phyloP scores from a whole-genome alignment of 345 rosid genomes.

The Populus euphratica region DNA sequence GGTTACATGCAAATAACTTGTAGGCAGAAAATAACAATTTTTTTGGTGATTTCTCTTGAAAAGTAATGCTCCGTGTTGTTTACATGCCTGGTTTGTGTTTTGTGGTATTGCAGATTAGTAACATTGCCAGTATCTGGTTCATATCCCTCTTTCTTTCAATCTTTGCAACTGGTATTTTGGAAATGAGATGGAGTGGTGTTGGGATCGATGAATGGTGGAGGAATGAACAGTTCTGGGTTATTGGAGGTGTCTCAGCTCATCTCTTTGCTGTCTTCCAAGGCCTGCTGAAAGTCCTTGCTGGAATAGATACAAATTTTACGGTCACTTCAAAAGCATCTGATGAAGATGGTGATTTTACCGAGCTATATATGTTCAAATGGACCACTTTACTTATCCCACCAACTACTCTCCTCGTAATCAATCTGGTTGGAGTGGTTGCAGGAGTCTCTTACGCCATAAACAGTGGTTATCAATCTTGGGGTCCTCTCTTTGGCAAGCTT shows the following conservation, averaged over 20 bases:
- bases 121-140: constrained; percentile 35
- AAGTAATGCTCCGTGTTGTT: background rate
- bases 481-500: constrained; percentile 41
- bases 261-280: constrained; percentile 42
- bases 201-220: constrained; percentile 52
- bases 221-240: constrained; percentile 47
- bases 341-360: constrained; percentile 29
- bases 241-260: constrained; percentile 42
- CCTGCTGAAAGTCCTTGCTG: constrained; percentile 36
- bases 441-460: constrained; percentile 36
- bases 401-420: constrained; percentile 42
- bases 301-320: constrained; percentile 28
- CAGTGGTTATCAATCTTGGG: constrained; percentile 42
- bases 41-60: background rate
- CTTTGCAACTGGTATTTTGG: constrained; percentile 41
- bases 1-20: background rate
- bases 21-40: background rate
- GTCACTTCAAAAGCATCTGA: constrained; percentile 31
- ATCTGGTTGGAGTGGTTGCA: constrained; percentile 40
- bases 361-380: constrained; percentile 44
- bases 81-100: background rate
- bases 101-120: constrained; percentile 34
- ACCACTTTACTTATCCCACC: constrained; percentile 42
- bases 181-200: constrained; percentile 48
- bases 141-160: constrained; percentile 38